Evolutionary conservation across 352 stramenopile species (phyloP), one percentile per base, ranked within the genome.

Genomic region (Globisporangium middletonii): DNA sequence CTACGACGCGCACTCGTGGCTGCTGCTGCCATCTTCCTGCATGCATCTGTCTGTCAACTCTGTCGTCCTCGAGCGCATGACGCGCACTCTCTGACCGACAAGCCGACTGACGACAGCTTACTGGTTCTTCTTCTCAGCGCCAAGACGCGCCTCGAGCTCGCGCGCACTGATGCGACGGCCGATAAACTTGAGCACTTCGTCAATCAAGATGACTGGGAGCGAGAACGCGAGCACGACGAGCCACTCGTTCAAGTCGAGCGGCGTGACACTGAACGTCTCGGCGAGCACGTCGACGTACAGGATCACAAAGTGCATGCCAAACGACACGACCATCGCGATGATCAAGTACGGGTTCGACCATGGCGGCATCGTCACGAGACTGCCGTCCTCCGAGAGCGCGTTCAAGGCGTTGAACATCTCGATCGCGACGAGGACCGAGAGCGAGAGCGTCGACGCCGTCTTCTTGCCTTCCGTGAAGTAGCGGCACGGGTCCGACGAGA

Each of bases 371-470:
- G 81, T 94, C 12, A 98, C 33, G 35, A 98, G 67, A 68, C 81
- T 96, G 55, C 87, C 86, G 63, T 97, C 92, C 58, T 97, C 88
- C 57, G 89, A 97, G 4, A 97, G 79, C 46, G 94, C 94, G 77
- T 98, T 98, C 47, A 98, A 61, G 9, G 90, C 90, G 64, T 98
- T 98, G 63, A 98, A 91, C 93, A 98, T 98, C 72, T 98, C 94
- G 57, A 98, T 97, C 2, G 89, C 83, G 30, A 98, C 93, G 55
- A 98, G 65, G 35, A 98, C 92, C 38, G 89, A 96, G 12, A 98
- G 75, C 59, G 89, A 97, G 19, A 98, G 72, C 37, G 94, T 98
- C 64, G 90, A 97, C 38, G 94, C 89, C 62, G 84, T 87, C 59
- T 88, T 79, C 72, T 97, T 97, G 62, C 89, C 91, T 18, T 96